Conservation (phyloP, 352 stramenopile species). For the Globisporangium nagaii region DNA sequence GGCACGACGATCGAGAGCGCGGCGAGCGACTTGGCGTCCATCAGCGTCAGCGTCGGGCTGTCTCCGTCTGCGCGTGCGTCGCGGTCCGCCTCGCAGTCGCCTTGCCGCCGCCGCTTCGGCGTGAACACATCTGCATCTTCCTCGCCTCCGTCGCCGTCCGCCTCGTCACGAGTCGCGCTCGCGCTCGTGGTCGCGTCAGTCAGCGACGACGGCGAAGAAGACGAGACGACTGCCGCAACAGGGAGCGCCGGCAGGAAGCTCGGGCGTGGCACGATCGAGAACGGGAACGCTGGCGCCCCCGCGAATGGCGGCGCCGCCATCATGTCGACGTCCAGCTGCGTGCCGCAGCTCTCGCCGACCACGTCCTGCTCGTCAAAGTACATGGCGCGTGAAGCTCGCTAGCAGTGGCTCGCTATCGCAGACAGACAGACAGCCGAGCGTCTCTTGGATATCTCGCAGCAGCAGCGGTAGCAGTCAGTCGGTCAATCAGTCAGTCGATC, state of each 20-base stretch:
- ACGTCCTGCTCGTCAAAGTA: conserved; percentile 27
- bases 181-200: background rate
- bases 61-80: background rate
- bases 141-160: background rate
- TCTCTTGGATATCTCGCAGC: too few relatives aligned
- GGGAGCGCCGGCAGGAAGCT: background rate
- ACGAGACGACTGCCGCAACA: too few relatives aligned
- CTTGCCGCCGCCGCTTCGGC: background rate
- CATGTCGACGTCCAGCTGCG: conserved; percentile 19
- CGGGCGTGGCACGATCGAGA: background rate
- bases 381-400: conserved; percentile 9
- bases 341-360: conserved; percentile 24
- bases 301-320: background rate
- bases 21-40: conserved; percentile 2
- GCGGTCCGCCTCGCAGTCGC: too few relatives aligned
- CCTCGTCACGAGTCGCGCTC: background rate
- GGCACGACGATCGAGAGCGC: conserved; percentile 11
- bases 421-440: background rate
- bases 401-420: background rate
- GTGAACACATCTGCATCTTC: background rate
- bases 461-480: too few relatives aligned
- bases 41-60: conserved; percentile 4
- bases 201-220: background rate
- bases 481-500: too few relatives aligned
- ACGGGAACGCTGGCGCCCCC: background rate